These are phyloP conservation scores for Colletotrichum aenigma DNA, from an alignment of 2,329 filamentous ascomycete genomes.

Conservation along the genomic window DNA sequence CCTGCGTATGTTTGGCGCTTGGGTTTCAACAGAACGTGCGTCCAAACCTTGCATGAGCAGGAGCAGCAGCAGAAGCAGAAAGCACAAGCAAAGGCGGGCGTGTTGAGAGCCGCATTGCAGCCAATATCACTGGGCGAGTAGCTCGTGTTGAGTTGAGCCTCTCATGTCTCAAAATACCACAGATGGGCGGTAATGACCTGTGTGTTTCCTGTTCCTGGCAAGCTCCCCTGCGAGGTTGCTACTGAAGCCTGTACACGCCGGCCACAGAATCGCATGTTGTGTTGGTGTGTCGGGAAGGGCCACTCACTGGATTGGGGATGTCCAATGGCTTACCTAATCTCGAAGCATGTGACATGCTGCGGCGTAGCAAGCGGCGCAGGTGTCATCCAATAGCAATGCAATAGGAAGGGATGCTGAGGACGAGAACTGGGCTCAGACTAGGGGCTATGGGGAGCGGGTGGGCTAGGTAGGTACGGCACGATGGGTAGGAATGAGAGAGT, in stretches of 20 bases:
- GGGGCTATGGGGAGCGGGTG: background rate
- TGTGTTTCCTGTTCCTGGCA: background rate
- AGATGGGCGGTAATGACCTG: background rate
- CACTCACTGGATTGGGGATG: background rate
- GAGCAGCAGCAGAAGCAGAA: background rate
- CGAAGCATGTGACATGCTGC: conserved; percentile 13
- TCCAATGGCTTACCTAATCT: conserved; percentile 1
- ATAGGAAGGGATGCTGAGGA: background rate
- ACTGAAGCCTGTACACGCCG: background rate
- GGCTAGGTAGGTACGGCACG: background rate
- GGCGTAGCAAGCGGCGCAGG: background rate
- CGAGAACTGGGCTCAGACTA: background rate
- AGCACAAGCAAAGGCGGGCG: background rate
- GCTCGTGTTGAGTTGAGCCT: background rate
- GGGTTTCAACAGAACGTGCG: conserved; percentile 17
- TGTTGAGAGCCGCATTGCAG: background rate
- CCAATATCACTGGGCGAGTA: background rate
- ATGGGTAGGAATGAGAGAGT: background rate
- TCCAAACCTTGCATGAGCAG: conserved; percentile 12
- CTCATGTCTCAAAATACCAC: background rate
- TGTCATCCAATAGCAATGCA: conserved; percentile 12
- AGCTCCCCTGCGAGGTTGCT: background rate
- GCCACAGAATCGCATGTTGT: background rate
- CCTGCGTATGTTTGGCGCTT: conserved; percentile 13
- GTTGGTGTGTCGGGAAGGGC: background rate